Evolutionary conservation across 2,329 filamentous ascomycete species (phyloP), one percentile per base, ranked within the genome.

Genomic region (Aspergillus tubingensis): DNA sequence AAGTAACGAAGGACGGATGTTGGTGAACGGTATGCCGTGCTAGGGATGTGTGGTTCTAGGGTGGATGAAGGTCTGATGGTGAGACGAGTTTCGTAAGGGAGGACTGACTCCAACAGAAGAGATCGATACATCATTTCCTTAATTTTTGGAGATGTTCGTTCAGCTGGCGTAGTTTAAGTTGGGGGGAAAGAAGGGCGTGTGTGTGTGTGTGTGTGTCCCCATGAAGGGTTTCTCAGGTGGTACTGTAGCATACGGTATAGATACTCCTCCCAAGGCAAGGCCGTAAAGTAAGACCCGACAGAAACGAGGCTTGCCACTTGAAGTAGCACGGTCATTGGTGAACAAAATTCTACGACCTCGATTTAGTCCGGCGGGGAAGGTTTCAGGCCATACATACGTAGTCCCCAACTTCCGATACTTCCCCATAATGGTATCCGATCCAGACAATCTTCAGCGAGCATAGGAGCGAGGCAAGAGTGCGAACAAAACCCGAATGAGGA

Each of bases 1-100:
- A 21, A 44, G 41, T 44, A 15, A 44, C 19, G 41, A 21, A 44
- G 41, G 41, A 23, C 41, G 41, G 19, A 27, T 27, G 32, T 36
- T 36, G 32, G 10, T 36, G 32, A 36, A 36, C 32, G 32, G 32
- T 36, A 36, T 11, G 11, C 32, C 11, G 32, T 36, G 32, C 32
- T 13, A 36, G 32, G 32, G 32, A 36, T 36, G 32, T 36, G 38
- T 39, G 36, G 21, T 25, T 15, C 19, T 5, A 15, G 23, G 10
- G 23, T 27, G 36, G 32, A 27, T 19, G 51, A 43, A 38, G 32
- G 21, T 11, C 38, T 43, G 23, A 44, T 19, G 52, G 23, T 44
- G 52, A 54, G 52, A 54, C 52, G 41, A 25, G 23, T 30, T 44
- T 30, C 27, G 52, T 54, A 23, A 30, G 52, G 47, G 32, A 27